Evolutionary conservation across 108 stramenopile genomes (phyloP).

Genomic region (Fragilaria radians): DNA sequence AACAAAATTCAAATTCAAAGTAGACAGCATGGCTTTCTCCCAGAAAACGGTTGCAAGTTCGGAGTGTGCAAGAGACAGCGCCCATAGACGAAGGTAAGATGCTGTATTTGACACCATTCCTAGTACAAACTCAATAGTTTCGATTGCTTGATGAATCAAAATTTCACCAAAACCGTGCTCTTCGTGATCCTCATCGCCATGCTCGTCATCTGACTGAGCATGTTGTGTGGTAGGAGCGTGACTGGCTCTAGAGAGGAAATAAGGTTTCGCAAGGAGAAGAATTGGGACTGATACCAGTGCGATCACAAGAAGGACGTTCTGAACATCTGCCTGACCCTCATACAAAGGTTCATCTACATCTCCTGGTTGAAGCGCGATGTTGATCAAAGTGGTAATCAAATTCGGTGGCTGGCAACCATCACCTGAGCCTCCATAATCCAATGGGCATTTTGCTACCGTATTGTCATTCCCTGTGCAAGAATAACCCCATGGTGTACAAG

Average conservation of each 20-base stretch:
- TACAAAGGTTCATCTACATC: conserved; percentile 94
- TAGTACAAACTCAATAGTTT: conserved; percentile 99
- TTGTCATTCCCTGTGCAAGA: conserved; percentile 51
- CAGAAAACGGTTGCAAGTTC: conserved; percentile 98
- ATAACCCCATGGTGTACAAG: conserved; percentile 82
- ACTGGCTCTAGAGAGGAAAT: conserved; percentile 60
- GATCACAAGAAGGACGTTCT: conserved; percentile 85
- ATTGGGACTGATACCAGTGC: conserved; percentile 89
- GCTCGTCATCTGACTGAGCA: conserved; percentile 50
- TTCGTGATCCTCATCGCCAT: conserved; percentile 61
- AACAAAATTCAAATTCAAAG: conserved; percentile 86
- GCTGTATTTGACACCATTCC: conserved; percentile 99
- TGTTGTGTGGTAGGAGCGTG: conserved; percentile 26
- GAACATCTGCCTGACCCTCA: conserved; percentile 80
- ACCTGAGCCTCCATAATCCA: conserved; percentile 88
- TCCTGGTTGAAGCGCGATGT: conserved; percentile 95
- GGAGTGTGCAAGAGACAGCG: conserved; percentile 96
- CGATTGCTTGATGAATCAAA: conserved; percentile 95
- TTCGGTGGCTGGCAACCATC: conserved; percentile 97
- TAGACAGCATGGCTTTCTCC: conserved; percentile 95
- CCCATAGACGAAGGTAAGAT: conserved; percentile 99
- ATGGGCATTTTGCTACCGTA: conserved; percentile 71
- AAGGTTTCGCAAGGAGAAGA: conserved; percentile 92
- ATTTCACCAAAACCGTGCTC: conserved; percentile 89
- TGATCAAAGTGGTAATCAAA: conserved; percentile 95